Conservation (phyloP, 108 stramenopile species). For the Nitzschia sp. region DNA sequence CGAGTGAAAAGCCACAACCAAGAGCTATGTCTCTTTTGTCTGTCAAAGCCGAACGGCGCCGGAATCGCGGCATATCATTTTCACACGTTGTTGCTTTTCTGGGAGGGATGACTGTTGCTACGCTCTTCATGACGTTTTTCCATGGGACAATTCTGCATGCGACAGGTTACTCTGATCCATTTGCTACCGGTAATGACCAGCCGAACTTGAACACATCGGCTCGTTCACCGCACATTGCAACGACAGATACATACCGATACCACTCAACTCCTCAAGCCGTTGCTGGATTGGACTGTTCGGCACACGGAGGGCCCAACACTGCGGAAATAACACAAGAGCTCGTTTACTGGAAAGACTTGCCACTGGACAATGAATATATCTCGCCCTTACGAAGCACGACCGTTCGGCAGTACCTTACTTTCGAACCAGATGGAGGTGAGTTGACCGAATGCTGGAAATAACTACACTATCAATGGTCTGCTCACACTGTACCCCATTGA, state of each 20-base stretch:
- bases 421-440: constrained; percentile 88
- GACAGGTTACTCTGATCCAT: background rate
- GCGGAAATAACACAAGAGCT: constrained; percentile 51
- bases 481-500: background rate
- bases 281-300: constrained; percentile 71
- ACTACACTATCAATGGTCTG: background rate
- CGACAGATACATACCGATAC: background rate
- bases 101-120: constrained; percentile 11
- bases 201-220: background rate
- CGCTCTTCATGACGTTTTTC: constrained; percentile 1
- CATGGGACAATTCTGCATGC: constrained; percentile 3
- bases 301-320: constrained; percentile 68
- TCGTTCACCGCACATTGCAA: background rate
- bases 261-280: constrained; percentile 15
- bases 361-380: constrained; percentile 47
- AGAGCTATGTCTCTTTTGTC: no score
- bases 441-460: constrained; percentile 84
- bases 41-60: no score
- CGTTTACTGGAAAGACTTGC: constrained; percentile 84
- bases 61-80: background rate
- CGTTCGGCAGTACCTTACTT: constrained; percentile 75
- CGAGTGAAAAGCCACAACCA: no score
- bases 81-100: constrained; percentile 7
- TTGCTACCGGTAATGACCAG: background rate
- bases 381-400: constrained; percentile 42